Conservation (phyloP, 768 basidiomycete genomes). For the Suillus variegatus region DNA sequence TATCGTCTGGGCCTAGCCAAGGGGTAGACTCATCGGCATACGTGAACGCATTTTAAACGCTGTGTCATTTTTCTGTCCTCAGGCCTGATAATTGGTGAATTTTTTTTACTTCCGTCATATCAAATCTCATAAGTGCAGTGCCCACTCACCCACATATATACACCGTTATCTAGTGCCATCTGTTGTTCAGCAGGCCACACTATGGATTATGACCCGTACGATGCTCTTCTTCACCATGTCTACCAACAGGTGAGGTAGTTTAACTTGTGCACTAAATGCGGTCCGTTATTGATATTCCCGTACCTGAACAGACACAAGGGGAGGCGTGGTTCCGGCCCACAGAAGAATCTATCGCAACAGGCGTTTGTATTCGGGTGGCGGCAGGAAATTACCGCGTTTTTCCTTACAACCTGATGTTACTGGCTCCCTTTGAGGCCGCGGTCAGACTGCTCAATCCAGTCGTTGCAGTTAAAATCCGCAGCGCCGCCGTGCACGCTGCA, state of each 20-base stretch:
- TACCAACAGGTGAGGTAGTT: constrained; percentile 62
- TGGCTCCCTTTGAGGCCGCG: constrained; percentile 80
- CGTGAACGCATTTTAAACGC: not conserved
- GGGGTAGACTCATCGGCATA: not conserved
- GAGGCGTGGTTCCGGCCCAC: constrained; percentile 86
- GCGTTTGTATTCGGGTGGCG: constrained; percentile 74
- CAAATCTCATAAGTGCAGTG: not conserved
- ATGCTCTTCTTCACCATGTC: constrained; percentile 78
- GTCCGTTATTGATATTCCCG: not conserved
- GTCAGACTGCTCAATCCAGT: constrained; percentile 76
- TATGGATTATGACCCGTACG: constrained; percentile 81
- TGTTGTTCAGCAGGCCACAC: not conserved
- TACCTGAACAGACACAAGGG: constrained; percentile 62
- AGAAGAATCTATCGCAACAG: constrained; percentile 73
- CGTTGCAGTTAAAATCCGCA: constrained; percentile 79
- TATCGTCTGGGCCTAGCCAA: not conserved
- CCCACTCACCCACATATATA: constrained; percentile 10
- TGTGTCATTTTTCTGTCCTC: not conserved
- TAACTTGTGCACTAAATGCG: not conserved
- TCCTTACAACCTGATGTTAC: constrained; percentile 75
- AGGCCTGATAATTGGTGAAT: not conserved
- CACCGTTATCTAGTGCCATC: not conserved
- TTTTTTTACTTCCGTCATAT: not conserved
- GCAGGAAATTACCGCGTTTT: constrained; percentile 74
- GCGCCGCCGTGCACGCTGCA: constrained; percentile 80